phyloP scores from a whole-genome alignment of 2,329 filamentous ascomycete genomes.

The Botrytis sinoallii region DNA sequence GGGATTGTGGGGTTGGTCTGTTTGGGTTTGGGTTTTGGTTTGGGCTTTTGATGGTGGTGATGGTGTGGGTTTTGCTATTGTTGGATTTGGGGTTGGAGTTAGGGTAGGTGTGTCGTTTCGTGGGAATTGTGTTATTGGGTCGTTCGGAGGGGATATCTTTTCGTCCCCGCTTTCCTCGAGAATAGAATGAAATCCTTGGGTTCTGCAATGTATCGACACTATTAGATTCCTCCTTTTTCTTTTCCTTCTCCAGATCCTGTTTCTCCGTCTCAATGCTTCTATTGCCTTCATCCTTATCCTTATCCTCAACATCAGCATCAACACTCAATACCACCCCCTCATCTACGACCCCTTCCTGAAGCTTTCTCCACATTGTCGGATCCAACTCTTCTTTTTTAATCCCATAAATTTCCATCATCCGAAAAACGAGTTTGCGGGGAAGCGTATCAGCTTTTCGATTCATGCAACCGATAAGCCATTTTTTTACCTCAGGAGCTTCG shows the following conservation, averaged over 20 bases:
- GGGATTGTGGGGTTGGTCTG: neutral
- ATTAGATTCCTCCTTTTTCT: neutral
- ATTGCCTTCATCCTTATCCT: neutral
- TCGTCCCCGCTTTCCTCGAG: neutral
- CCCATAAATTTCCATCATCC: constrained; percentile 31
- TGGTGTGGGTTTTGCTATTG: neutral
- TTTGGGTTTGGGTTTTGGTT: neutral
- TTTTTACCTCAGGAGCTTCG: constrained; percentile 28
- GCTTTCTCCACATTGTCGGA: constrained; percentile 22
- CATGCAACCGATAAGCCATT: constrained; percentile 31
- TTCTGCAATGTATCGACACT: neutral
- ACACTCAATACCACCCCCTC: constrained; percentile 22
- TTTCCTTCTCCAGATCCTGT: neutral
- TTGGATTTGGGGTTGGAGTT: neutral
- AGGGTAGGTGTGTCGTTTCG: neutral
- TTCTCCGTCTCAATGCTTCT: neutral
- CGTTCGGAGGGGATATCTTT: neutral
- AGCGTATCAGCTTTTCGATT: constrained; percentile 30
- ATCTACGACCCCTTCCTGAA: constrained; percentile 19
- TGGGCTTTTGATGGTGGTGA: neutral
- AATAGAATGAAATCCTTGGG: neutral
- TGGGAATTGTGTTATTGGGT: neutral
- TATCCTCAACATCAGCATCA: neutral
- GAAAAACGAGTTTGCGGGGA: constrained; percentile 24
- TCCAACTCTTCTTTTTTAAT: constrained; percentile 29